phyloP scores from a whole-genome alignment of 1,284 basidiomycete species.

The Cutaneotrichosporon curvatum region DNA sequence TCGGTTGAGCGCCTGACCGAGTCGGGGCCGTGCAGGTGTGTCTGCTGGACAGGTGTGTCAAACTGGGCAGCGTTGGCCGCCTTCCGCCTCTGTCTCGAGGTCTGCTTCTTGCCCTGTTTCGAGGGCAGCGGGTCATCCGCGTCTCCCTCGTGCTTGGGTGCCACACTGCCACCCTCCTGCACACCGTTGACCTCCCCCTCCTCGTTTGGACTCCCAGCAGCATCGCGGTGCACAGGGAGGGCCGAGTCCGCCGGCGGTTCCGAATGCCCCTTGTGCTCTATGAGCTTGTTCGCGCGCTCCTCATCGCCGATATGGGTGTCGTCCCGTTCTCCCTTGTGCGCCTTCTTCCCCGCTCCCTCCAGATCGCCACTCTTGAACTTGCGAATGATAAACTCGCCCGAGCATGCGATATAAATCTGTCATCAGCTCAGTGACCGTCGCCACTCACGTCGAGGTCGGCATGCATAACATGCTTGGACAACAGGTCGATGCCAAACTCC shows the following conservation, averaged over 20 bases:
- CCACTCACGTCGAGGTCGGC: constrained; percentile 47
- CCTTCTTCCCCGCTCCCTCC: constrained; percentile 16
- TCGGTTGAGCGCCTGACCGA: constrained; percentile 18
- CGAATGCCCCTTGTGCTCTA: neutral
- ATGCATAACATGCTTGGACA: constrained; percentile 54
- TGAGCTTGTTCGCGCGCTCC: neutral
- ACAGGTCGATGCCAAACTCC: constrained; percentile 50
- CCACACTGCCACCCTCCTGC: neutral
- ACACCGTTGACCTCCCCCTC: neutral
- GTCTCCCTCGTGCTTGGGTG: neutral
- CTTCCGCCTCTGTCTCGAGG: no score
- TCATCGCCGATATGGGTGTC: constrained; percentile 3
- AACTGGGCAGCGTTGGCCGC: neutral
- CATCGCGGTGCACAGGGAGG: neutral
- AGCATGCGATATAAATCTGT: constrained; percentile 39
- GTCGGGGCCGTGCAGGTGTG: constrained; percentile 3
- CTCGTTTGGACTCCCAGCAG: neutral
- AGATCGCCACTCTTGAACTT: constrained; percentile 1
- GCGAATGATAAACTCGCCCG: constrained; percentile 37
- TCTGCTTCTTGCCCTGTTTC: no score
- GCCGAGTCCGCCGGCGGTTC: neutral
- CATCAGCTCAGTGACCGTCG: neutral
- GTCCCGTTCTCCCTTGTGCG: constrained; percentile 5
- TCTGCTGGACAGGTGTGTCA: constrained; percentile 10
- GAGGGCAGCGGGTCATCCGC: neutral